Percentiles rank a stretch among this genome's conserved stretches.
Evolutionary conservation across 495 filamentous ascomycete genomes (phyloP).

Genomic region (Penicillium salamii): DNA sequence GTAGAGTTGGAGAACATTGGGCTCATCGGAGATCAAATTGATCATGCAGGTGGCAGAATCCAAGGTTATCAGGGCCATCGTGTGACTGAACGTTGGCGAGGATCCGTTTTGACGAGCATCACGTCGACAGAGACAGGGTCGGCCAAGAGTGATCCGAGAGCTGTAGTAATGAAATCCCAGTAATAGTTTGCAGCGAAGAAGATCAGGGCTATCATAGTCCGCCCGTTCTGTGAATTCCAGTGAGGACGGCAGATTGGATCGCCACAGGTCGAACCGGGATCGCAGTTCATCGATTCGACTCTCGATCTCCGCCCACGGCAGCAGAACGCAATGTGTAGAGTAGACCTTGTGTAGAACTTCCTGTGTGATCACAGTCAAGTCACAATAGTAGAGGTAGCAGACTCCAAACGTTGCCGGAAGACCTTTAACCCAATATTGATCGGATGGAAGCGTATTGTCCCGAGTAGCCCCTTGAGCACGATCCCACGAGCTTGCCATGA

Average conservation of each 20-base stretch:
- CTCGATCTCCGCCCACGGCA: slow-evolving; percentile 60
- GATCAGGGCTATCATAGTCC: not conserved
- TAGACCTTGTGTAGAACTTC: slow-evolving; percentile 58
- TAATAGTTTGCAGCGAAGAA: slow-evolving; percentile 28
- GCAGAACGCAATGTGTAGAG: slow-evolving; percentile 45
- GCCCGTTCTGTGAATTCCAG: slow-evolving; percentile 46
- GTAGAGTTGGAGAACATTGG: slow-evolving; percentile 47
- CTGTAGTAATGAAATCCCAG: slow-evolving; percentile 58
- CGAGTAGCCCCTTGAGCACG: not conserved
- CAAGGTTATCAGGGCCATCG: slow-evolving; percentile 52
- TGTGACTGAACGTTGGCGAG: slow-evolving; percentile 49
- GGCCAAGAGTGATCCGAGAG: slow-evolving; percentile 54
- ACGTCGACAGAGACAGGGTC: slow-evolving; percentile 59
- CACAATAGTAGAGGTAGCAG: slow-evolving; percentile 47
- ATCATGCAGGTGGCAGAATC: slow-evolving; percentile 54
- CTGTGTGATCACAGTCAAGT: slow-evolving; percentile 51
- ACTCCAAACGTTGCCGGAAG: slow-evolving; percentile 38
- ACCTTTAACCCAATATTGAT: slow-evolving; percentile 23
- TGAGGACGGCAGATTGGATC: slow-evolving; percentile 41
- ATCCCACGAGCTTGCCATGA: slow-evolving; percentile 25
- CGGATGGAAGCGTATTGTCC: not conserved
- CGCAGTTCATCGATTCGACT: slow-evolving; percentile 51
- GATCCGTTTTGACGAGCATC: slow-evolving; percentile 39
- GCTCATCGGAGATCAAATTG: slow-evolving; percentile 47
- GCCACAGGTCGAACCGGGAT: slow-evolving; percentile 53